Conservation (phyloP, 345 rosid species). For the Salix caprea region DNA sequence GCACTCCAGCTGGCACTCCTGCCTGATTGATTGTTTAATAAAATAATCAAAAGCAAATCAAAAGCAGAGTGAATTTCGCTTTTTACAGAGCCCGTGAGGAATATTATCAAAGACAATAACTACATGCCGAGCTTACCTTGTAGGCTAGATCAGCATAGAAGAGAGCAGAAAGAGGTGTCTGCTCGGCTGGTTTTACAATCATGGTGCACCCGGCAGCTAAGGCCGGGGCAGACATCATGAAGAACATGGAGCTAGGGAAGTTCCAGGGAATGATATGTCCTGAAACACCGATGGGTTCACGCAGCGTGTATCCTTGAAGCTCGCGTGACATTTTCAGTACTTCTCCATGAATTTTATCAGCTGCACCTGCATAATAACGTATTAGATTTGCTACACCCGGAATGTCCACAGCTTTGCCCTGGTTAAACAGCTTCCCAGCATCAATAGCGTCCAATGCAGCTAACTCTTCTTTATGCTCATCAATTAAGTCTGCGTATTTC, state of each 20-base stretch:
- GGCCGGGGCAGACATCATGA: conserved; percentile 60
- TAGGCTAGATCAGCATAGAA: conserved; percentile 61
- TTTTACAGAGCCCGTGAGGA: too few relatives aligned
- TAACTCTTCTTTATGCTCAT: conserved; percentile 52
- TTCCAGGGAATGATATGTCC: conserved; percentile 93
- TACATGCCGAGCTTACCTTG: conserved; percentile 18
- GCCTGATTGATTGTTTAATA: conserved; percentile 36
- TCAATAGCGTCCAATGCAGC: conserved; percentile 66
- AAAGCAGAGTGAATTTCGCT: too few relatives aligned
- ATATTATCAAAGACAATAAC: too few relatives aligned
- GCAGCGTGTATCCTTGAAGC: conserved; percentile 67
- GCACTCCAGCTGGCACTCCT: conserved; percentile 82
- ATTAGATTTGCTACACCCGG: conserved; percentile 34
- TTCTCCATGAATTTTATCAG: conserved; percentile 85
- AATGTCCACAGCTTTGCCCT: conserved; percentile 45
- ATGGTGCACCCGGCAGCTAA: conserved; percentile 90
- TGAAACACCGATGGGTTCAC: conserved; percentile 78
- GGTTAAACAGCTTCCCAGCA: conserved; percentile 52
- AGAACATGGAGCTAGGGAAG: conserved; percentile 60
- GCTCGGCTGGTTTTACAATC: conserved; percentile 87
- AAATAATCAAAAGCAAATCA: neutral
- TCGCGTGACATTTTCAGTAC: conserved; percentile 52
- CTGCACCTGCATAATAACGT: conserved; percentile 82
- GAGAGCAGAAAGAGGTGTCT: conserved; percentile 82
- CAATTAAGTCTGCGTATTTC: conserved; percentile 64